A percentile compares a stretch with the other conserved stretches of the same genome.
phyloP scores from a whole-genome alignment of 495 filamentous ascomycete genomes.

The Parmelia sp. region DNA sequence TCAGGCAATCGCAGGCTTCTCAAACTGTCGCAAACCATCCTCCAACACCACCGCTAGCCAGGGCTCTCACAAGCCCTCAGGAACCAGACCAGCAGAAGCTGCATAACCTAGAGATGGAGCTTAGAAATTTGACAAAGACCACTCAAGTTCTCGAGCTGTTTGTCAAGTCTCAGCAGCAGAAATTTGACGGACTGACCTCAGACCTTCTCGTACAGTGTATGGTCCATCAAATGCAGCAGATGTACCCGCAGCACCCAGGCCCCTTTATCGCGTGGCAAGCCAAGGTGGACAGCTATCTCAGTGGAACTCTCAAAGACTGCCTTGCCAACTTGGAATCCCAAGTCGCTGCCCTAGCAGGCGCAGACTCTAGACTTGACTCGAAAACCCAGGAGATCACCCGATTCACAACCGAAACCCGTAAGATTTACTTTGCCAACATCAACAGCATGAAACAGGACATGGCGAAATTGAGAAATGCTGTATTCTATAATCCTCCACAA shows the following conservation, averaged over 20 bases:
- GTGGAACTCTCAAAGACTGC: neutral
- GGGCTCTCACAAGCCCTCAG: neutral
- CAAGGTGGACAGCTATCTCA: constrained; percentile 5
- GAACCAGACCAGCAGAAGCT: constrained; percentile 5
- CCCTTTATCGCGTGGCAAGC: neutral
- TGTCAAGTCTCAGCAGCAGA: constrained; percentile 11
- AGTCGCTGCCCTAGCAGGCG: neutral
- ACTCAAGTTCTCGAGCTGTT: constrained; percentile 3
- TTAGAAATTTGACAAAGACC: constrained; percentile 3
- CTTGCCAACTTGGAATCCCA: neutral
- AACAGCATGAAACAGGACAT: constrained; percentile 1
- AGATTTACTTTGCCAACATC: neutral
- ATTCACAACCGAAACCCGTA: neutral
- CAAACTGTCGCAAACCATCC: neutral
- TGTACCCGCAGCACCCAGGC: constrained; percentile 14
- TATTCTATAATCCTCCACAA: neutral
- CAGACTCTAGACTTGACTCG: neutral
- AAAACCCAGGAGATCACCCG: neutral
- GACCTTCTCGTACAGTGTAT: constrained; percentile 11
- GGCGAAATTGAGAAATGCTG: neutral
- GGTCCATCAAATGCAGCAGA: constrained; percentile 11
- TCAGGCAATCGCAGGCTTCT: neutral
- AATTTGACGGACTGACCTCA: constrained; percentile 14
- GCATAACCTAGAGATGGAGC: constrained; percentile 2
- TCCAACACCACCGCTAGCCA: constrained; percentile 10